Conservation (phyloP, 139 green algal species). For the Chlamydomonas asymmetrica region DNA sequence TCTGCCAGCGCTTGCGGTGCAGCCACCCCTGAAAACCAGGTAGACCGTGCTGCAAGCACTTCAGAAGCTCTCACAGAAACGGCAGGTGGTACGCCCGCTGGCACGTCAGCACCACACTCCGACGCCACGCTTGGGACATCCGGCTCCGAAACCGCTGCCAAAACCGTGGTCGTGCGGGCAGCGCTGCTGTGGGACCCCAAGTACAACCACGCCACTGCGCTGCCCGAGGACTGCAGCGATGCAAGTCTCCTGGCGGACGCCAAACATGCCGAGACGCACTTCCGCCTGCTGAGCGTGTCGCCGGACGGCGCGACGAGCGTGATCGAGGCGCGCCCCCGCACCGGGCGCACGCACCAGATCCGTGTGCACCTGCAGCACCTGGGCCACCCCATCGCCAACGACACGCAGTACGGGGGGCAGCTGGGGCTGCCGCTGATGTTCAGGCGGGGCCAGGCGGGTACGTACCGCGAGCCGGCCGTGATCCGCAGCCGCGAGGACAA, state of each 20-base stretch:
- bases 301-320: slow-evolving; percentile 60
- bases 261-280: slow-evolving; percentile 40
- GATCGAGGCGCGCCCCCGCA: slow-evolving; percentile 47
- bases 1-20: too few relatives aligned
- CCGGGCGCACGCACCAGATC: slow-evolving; percentile 79
- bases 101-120: too few relatives aligned
- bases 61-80: too few relatives aligned
- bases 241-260: slow-evolving; percentile 4
- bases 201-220: slow-evolving; percentile 51
- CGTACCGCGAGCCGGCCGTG: background rate
- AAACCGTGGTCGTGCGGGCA: slow-evolving; percentile 38
- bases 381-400: slow-evolving; percentile 71
- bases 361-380: slow-evolving; percentile 69
- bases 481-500: background rate
- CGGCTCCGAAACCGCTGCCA: too few relatives aligned
- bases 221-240: background rate
- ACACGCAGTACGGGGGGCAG: slow-evolving; percentile 68
- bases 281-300: slow-evolving; percentile 49
- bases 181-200: slow-evolving; percentile 61
- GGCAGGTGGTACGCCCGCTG: too few relatives aligned
- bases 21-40: too few relatives aligned
- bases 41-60: too few relatives aligned
- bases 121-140: too few relatives aligned
- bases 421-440: slow-evolving; percentile 44
- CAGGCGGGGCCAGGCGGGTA: slow-evolving; percentile 20